These are phyloP conservation scores for Agrostemma githago DNA, from an alignment of 148 eudicot species.

Conservation along the genomic window DNA sequence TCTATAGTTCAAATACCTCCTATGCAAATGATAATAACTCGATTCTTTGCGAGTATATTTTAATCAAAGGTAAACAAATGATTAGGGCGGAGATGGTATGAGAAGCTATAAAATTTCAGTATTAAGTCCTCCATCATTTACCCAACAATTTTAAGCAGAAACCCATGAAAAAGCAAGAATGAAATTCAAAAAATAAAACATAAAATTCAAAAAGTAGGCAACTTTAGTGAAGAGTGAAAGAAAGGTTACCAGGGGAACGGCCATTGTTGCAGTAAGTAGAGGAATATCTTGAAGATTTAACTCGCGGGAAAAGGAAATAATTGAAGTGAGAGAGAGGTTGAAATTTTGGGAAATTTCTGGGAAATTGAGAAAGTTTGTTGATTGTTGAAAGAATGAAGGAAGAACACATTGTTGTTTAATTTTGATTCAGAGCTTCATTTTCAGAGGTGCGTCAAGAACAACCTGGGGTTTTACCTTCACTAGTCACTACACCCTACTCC, in stretches of 20 bases:
- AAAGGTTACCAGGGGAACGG: slow-evolving; percentile 10
- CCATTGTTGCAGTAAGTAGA: slow-evolving; percentile 11
- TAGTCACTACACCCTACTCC: no score
- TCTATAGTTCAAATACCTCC: background rate
- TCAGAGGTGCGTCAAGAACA: no score
- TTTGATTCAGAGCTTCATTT: no score
- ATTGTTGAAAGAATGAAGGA: slow-evolving; percentile 16
- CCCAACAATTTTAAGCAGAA: background rate
- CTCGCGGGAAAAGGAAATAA: slow-evolving; percentile 15
- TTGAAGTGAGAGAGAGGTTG: slow-evolving; percentile 24
- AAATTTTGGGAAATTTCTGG: slow-evolving; percentile 14
- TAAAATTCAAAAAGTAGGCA: background rate
- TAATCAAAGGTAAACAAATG: no score
- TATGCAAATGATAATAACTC: background rate
- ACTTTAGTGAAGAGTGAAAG: background rate
- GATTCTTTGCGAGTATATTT: background rate
- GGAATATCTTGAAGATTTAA: background rate
- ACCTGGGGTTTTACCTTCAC: no score
- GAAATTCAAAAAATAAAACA: no score
- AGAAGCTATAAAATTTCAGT: no score
- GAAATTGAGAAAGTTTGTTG: slow-evolving; percentile 20
- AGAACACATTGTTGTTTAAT: background rate
- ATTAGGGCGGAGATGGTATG: no score
- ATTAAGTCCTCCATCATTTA: no score
- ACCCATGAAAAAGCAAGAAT: no score